Conservation (phyloP, 768 basidiomycete species). For the Hygrophoropsis aurantiaca region DNA sequence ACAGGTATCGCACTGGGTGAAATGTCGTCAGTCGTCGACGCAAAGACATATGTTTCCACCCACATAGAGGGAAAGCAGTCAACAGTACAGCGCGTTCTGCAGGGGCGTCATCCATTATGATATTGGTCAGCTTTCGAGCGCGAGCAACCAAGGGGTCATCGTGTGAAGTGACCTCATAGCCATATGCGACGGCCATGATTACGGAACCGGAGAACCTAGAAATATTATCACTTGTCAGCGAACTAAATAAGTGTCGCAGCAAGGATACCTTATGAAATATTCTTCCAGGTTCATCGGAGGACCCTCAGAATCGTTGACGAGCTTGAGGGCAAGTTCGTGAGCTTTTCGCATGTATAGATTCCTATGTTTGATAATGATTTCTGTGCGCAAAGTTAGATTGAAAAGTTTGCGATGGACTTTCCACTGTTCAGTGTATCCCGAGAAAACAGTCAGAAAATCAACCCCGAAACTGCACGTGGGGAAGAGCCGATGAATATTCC, state of each 20-base stretch:
- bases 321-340: slow-evolving; percentile 4
- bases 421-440: slow-evolving; percentile 20
- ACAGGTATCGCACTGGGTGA: slow-evolving; percentile 21
- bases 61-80: slow-evolving; percentile 25
- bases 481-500: background rate
- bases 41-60: slow-evolving; percentile 3
- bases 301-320: background rate
- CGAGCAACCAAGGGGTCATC: slow-evolving; percentile 26
- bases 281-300: slow-evolving; percentile 1
- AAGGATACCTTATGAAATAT: slow-evolving; percentile 8
- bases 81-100: slow-evolving; percentile 22
- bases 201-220: slow-evolving; percentile 19
- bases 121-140: slow-evolving; percentile 6
- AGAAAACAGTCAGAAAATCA: slow-evolving; percentile 12
- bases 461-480: slow-evolving; percentile 11
- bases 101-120: slow-evolving; percentile 13
- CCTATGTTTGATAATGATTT: slow-evolving; percentile 3
- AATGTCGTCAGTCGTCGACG: background rate
- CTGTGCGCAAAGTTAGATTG: slow-evolving; percentile 12
- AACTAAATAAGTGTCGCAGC: background rate
- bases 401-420: slow-evolving; percentile 17
- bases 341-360: slow-evolving; percentile 12
- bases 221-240: background rate
- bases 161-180: slow-evolving; percentile 20
- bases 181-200: slow-evolving; percentile 24